Evolutionary conservation across 768 basidiomycete species (phyloP), one percentile per base, ranked within the genome.

Genomic region (Wakefieldia striispora): DNA sequence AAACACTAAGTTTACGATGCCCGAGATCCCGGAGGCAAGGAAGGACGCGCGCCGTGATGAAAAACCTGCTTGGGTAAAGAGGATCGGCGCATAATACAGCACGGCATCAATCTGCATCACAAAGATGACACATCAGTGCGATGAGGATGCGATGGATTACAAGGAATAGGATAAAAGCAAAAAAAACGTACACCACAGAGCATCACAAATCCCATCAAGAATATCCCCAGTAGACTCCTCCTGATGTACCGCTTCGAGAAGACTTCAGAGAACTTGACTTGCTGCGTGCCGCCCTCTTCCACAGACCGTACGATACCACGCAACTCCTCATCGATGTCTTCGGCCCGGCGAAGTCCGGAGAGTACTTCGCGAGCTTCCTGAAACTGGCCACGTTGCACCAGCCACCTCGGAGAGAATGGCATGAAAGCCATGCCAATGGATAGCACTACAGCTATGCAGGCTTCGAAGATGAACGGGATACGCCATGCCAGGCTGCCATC

Each of bases 51-150:
- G 69, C n/a, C 64, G 62, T 3, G 69, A 69, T 12, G 71, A 70
- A n/a, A 80, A 70, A n/a, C 79, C 75, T 1, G 75, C 75, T 53
- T 79, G 78, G 3, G 70, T 59, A 54, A 80, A 80, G 12, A 79
- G 64, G 9, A 74, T 66, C 0, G 78, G 78, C 0, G 76, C 77
- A 47, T 75, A 76, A 58, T 75, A 60, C 13, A 55, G 42, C 19
- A 67, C 62, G 1, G 50, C 61, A 55, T 67, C 62, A 35, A 67
- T 61, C 67, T 65, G 13, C 3, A 40, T 33, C 47, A 41, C 48
- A 34, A 23, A 23, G 17, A 29, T n/a, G 36, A 20, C 27, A 46
- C 0, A 40, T 35, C 6, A 14, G 19, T 39, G 41, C 42, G 37
- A 45, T 34, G 14, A 34, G 38, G 4, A 33, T 38, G 33, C 6